Percentiles rank a stretch among this genome's conserved stretches.
phyloP scores from a whole-genome alignment of 2,329 filamentous ascomycete species.

The Alternaria sp. region DNA sequence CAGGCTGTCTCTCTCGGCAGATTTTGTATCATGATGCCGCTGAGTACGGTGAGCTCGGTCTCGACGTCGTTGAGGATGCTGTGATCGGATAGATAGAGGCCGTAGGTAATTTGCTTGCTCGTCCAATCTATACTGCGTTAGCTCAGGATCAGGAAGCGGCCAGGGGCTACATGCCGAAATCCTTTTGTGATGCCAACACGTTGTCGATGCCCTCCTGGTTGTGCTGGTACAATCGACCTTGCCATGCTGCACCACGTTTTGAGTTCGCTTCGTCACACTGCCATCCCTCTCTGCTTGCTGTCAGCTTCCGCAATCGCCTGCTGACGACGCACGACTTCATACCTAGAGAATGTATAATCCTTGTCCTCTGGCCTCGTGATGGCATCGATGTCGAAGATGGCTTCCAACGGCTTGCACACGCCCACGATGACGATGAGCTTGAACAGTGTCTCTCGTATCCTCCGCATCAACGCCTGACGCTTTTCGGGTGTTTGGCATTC shows the following conservation, averaged over 20 bases:
- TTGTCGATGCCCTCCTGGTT: constrained; percentile 52
- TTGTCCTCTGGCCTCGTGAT: constrained; percentile 63
- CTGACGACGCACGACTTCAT: not conserved
- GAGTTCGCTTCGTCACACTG: constrained; percentile 63
- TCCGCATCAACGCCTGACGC: constrained; percentile 57
- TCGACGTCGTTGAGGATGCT: constrained; percentile 61
- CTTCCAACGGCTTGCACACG: constrained; percentile 68
- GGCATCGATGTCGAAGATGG: constrained; percentile 62
- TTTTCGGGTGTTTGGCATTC: constrained; percentile 52
- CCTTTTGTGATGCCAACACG: constrained; percentile 53
- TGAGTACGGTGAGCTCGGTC: constrained; percentile 61
- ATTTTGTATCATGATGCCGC: constrained; percentile 66
- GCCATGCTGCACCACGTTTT: constrained; percentile 61
- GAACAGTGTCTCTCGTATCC: constrained; percentile 64
- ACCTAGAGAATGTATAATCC: constrained; percentile 61
- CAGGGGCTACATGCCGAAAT: constrained; percentile 47
- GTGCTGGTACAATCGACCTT: constrained; percentile 62
- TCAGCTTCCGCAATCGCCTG: not conserved
- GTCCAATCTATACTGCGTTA: constrained; percentile 54
- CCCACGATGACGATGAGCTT: constrained; percentile 65
- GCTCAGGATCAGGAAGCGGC: not conserved
- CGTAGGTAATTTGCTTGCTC: constrained; percentile 63
- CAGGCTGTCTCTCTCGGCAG: constrained; percentile 60
- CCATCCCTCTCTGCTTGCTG: constrained; percentile 58
- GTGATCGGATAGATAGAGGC: constrained; percentile 63